A percentile compares a stretch with the other conserved stretches of the same genome.
phyloP scores from a whole-genome alignment of 768 basidiomycete species.

The Rhizopogon roseolus region DNA sequence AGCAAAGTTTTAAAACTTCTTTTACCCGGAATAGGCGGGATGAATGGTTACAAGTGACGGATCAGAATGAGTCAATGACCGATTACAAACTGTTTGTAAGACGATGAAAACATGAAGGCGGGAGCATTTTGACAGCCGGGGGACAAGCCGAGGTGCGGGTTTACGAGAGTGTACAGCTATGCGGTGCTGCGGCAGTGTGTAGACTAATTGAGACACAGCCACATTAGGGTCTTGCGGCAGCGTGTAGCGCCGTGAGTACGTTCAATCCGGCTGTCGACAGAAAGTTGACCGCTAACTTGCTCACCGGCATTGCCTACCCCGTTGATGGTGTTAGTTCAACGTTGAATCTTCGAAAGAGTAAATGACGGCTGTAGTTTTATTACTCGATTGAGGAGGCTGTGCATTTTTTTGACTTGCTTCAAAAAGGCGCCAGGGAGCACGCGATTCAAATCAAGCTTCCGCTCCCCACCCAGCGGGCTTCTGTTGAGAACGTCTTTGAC shows the following conservation, averaged over 20 bases:
- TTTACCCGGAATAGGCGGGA: too few relatives aligned
- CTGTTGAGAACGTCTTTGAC: slow-evolving; percentile 23
- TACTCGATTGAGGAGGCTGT: slow-evolving; percentile 12
- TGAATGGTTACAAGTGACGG: too few relatives aligned
- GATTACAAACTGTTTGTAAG: too few relatives aligned
- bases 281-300: not conserved
- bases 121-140: too few relatives aligned
- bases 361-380: slow-evolving; percentile 7
- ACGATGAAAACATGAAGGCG: too few relatives aligned
- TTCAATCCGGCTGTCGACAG: not conserved
- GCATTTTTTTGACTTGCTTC: not conserved
- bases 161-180: not conserved
- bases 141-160: too few relatives aligned
- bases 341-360: not conserved
- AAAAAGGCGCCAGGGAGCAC: slow-evolving; percentile 12
- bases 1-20: too few relatives aligned
- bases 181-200: slow-evolving; percentile 32
- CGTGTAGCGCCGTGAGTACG: too few relatives aligned
- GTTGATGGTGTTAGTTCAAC: not conserved
- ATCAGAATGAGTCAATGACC: too few relatives aligned
- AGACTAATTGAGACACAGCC: slow-evolving; percentile 29
- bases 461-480: slow-evolving; percentile 15
- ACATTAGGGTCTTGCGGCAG: slow-evolving; percentile 13
- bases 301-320: slow-evolving; percentile 21
- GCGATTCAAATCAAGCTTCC: slow-evolving; percentile 1